A percentile compares a stretch with the other conserved stretches of the same genome.
These are phyloP conservation scores for Niebla homalea DNA, from an alignment of 495 filamentous ascomycete species.

Conservation along the genomic window DNA sequence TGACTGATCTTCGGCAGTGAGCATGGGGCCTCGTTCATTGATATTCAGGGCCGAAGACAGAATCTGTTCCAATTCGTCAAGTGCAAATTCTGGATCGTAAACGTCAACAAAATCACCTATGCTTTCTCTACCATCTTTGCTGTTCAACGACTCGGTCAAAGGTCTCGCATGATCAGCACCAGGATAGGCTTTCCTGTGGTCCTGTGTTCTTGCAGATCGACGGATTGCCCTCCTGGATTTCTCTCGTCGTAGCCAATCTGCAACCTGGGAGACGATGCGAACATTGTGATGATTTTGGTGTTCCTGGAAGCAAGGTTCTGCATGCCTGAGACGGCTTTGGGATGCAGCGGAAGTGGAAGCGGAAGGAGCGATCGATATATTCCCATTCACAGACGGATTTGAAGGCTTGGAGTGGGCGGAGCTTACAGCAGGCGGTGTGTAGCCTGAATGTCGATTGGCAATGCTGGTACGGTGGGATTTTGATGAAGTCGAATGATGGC, in stretches of 20 bases:
- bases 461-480: conserved; percentile 10
- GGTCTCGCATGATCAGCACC: conserved; percentile 18
- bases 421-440: neutral
- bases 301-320: conserved; percentile 8
- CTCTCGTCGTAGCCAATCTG: conserved; percentile 68
- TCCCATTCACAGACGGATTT: conserved; percentile 5
- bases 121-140: conserved; percentile 14
- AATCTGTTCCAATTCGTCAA: conserved; percentile 59
- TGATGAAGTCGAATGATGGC: conserved; percentile 10
- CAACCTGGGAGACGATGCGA: conserved; percentile 55
- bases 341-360: conserved; percentile 15
- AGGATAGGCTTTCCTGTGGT: conserved; percentile 14
- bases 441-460: conserved; percentile 11
- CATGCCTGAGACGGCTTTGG: conserved; percentile 13
- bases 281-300: conserved; percentile 29
- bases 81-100: conserved; percentile 47
- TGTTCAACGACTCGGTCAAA: conserved; percentile 19
- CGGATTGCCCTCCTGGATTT: conserved; percentile 47
- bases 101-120: conserved; percentile 19
- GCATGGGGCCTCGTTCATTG: conserved; percentile 11
- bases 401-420: conserved; percentile 6
- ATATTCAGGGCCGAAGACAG: conserved; percentile 36
- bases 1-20: conserved; percentile 24
- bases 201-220: conserved; percentile 25
- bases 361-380: conserved; percentile 11